Base-by-base conservation (phyloP, 2,329 filamentous ascomycete genomes). In the Aspergillus sp. region DNA sequence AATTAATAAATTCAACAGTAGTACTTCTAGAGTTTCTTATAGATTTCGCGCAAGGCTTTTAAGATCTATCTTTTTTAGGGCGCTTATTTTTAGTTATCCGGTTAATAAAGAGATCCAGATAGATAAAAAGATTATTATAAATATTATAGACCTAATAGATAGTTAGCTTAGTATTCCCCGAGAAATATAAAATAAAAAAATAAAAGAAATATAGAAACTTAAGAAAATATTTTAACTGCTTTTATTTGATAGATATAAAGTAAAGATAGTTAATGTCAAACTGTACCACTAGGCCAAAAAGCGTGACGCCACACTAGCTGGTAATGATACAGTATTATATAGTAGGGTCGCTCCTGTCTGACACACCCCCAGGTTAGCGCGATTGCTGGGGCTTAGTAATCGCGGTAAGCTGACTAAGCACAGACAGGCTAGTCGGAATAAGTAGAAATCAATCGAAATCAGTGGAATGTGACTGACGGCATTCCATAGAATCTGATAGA, bases 91-190 rank as follows among this genome's bases (percentile, higher is more conserved):
- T 47, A 5, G 8, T 19, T 24, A 47, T 20, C 33, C 10, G 5
- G 16, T 36, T 47, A 47, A 47, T 47, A 33, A 24, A 47, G 16
- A 35, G 19, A 36, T 47, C n/a, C 19, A 47, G 19, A 47, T 47
- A 47, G 36, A 36, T 36, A 47, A 47, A 47, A 36, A 47, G 9
- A 47, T 47, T 47, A 36, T 47, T 47, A 47, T 47, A 47, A 47
- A 38, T 47, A 47, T 47, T 20, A 36, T 47, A 47, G 19, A 47
- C 13, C 19, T 36, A 30, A 47, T 47, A 20, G 20, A 47, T 20
- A 36, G n/a, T 35, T 19, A 16, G 33, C 30, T n/a, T 16, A 19
- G 13, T 41, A 19, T 41, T 47, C n/a, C 32, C 11, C 14, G 43
- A 45, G 7, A 45, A 22, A 32, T 19, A 45, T 9, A 47, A 17